These are phyloP conservation scores for Cryphonectria parasitica DNA, from an alignment of 2,329 filamentous ascomycete species.

Conservation along the genomic window DNA sequence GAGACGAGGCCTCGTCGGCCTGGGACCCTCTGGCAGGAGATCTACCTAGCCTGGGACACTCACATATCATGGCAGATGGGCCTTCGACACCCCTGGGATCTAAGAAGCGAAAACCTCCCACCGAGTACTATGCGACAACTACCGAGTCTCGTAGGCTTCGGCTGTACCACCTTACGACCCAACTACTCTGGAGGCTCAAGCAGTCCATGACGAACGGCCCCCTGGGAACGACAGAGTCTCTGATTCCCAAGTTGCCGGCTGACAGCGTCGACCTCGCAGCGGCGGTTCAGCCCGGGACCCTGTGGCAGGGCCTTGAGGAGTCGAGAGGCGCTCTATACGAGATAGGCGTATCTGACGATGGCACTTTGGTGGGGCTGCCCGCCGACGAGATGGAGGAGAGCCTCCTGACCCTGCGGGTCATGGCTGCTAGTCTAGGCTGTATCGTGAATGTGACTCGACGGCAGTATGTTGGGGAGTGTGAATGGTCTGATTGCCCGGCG, in stretches of 20 bases:
- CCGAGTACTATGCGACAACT: slow-evolving; percentile 35
- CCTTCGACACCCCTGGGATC: slow-evolving; percentile 37
- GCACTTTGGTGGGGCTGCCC: slow-evolving; percentile 83
- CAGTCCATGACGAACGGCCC: slow-evolving; percentile 79
- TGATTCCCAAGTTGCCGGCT: slow-evolving; percentile 76
- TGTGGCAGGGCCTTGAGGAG: slow-evolving; percentile 83
- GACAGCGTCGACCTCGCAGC: slow-evolving; percentile 52
- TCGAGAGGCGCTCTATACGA: slow-evolving; percentile 94
- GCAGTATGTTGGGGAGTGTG: slow-evolving; percentile 83
- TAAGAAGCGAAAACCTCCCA: slow-evolving; percentile 13
- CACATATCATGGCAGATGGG: slow-evolving; percentile 25
- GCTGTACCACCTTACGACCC: slow-evolving; percentile 89
- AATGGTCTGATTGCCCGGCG: slow-evolving; percentile 61
- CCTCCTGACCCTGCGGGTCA: slow-evolving; percentile 78
- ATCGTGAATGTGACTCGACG: slow-evolving; percentile 79
- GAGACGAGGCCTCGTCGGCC: slow-evolving; percentile 3
- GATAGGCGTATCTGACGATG: slow-evolving; percentile 94
- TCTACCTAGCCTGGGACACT: slow-evolving; percentile 30
- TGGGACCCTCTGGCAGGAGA: slow-evolving; percentile 19
- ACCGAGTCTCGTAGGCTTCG: slow-evolving; percentile 79
- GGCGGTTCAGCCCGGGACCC: slow-evolving; percentile 55
- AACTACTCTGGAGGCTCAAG: slow-evolving; percentile 91
- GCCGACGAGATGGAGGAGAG: slow-evolving; percentile 93
- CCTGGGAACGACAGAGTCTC: slow-evolving; percentile 53
- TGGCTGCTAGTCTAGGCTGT: slow-evolving; percentile 92